Evolutionary conservation across 495 filamentous ascomycete species (phyloP), one percentile per base, ranked within the genome.

Genomic region (Neurospora tetrasperma): DNA sequence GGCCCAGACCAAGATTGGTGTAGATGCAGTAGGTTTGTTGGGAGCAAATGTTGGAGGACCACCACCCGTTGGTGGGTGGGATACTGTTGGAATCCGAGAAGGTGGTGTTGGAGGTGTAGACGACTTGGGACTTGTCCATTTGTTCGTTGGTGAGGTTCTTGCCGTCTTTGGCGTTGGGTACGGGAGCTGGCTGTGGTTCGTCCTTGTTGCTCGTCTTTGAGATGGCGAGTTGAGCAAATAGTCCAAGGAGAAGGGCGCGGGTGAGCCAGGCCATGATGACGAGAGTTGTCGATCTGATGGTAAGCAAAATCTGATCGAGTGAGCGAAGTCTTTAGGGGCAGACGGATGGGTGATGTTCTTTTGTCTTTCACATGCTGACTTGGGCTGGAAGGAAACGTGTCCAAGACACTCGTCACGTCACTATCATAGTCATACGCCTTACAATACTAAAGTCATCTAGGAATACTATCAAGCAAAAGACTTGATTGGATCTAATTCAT

Each of bases 1-100:
- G 70, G n/a, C 74, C 73, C 20, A 80, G 23, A 5, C 69, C 46
- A 0, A 43, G 79, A 74, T 82, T 83, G 38, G 79, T 78, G 69
- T 76, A 81, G 72, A 83, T 74, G 73, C 81, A 83, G 76, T 75
- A 83, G n/a, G 70, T 42, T 3, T 16, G 0, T 31, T 72, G 76
- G 31, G 74, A 44, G 73, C 81, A 83, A 73, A 76, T 76, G 27
- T 78, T 75, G 73, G 78, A 74, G 11, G 77, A 46, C 71, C 74
- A 77, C 80, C 80, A 81, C 0, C 75, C 77, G 5, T 76, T 39
- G 18, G 74, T 73, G 14, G 79, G 77, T 1, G 77, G 74, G 0
- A 44, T 7, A 39, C 38, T 14, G 18, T 73, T 44, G 1, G 41
- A 16, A 10, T 69, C 62, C 1, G 62, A 18, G n/a, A 72, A 46